These are phyloP conservation scores for Gracilaria domingensis DNA, from an alignment of 23 red algal genomes.

Conservation along the genomic window DNA sequence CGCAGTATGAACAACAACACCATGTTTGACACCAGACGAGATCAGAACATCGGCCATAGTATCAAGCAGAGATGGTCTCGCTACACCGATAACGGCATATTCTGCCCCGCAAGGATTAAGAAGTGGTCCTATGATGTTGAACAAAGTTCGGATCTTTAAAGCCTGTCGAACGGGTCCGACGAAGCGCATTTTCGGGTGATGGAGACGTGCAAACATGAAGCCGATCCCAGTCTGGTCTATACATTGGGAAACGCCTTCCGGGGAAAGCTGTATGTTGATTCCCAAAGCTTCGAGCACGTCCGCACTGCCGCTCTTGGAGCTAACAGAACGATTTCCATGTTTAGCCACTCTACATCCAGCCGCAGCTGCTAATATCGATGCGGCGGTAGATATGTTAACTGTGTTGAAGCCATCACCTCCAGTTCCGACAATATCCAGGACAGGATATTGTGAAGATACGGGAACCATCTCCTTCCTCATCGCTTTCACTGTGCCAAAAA, in stretches of 20 bases:
- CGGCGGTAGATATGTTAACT: slow-evolving; percentile 93
- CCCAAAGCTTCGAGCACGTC: slow-evolving; percentile 83
- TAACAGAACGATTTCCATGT: slow-evolving; percentile 91
- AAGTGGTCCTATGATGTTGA: slow-evolving; percentile 95
- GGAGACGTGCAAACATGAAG: slow-evolving; percentile 91
- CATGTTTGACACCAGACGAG: slow-evolving; percentile 69
- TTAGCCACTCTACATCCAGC: slow-evolving; percentile 92
- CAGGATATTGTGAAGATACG: slow-evolving; percentile 26
- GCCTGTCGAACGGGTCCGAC: slow-evolving; percentile 75
- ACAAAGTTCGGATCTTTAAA: slow-evolving; percentile 84
- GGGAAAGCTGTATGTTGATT: slow-evolving; percentile 57
- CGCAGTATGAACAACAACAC: slow-evolving; percentile 84
- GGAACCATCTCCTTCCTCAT: slow-evolving; percentile 70
- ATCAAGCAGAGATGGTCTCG: slow-evolving; percentile 57
- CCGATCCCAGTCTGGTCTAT: slow-evolving; percentile 86
- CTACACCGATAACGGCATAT: slow-evolving; percentile 90
- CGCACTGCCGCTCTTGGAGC: slow-evolving; percentile 84
- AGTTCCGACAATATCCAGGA: slow-evolving; percentile 95
- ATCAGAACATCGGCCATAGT: slow-evolving; percentile 85
- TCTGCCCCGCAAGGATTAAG: slow-evolving; percentile 80
- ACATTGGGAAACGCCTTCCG: slow-evolving; percentile 79
- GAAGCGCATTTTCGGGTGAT: slow-evolving; percentile 89
- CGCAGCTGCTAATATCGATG: slow-evolving; percentile 90
- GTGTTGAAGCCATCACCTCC: slow-evolving; percentile 94
- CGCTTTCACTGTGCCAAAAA: slow-evolving; percentile 78